Evolutionary conservation across 345 rosid genomes (phyloP).

Genomic region (Physaria fendleri): DNA sequence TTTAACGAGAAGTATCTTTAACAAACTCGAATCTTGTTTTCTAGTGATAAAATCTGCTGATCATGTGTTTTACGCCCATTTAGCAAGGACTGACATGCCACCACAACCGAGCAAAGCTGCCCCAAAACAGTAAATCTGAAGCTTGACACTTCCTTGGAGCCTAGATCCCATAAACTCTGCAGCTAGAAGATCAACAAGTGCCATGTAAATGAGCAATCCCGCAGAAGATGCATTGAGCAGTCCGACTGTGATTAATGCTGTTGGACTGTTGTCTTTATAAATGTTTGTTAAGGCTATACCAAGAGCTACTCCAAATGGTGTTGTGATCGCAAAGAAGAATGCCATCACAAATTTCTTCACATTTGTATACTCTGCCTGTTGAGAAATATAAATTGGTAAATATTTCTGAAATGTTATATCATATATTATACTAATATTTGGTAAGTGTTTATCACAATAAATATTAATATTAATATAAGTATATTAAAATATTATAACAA

Average conservation of each 20-base stretch:
- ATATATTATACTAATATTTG: not conserved
- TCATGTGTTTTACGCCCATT: constrained; percentile 64
- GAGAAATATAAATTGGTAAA: not conserved
- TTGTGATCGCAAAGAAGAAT: constrained; percentile 61
- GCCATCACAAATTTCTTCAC: constrained; percentile 42
- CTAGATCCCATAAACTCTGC: constrained; percentile 64
- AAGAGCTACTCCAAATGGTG: constrained; percentile 52
- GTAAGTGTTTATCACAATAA: not conserved
- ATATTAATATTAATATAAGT: too few species aligned
- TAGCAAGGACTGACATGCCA: constrained; percentile 64
- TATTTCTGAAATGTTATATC: not conserved
- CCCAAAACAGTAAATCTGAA: constrained; percentile 40
- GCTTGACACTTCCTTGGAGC: constrained; percentile 54
- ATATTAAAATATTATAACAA: too few species aligned
- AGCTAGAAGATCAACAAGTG: constrained; percentile 58
- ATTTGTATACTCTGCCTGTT: constrained; percentile 47
- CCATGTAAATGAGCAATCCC: constrained; percentile 68
- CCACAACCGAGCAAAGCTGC: constrained; percentile 63
- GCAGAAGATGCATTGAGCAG: constrained; percentile 62
- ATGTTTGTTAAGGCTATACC: constrained; percentile 49
- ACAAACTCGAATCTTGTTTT: too few species aligned
- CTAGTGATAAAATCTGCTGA: too few species aligned
- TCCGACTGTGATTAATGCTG: constrained; percentile 54
- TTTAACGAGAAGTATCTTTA: too few species aligned
- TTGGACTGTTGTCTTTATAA: constrained; percentile 53